These are phyloP conservation scores for Boletus tomentosulus DNA, from an alignment of 768 basidiomycete species.

Conservation along the genomic window DNA sequence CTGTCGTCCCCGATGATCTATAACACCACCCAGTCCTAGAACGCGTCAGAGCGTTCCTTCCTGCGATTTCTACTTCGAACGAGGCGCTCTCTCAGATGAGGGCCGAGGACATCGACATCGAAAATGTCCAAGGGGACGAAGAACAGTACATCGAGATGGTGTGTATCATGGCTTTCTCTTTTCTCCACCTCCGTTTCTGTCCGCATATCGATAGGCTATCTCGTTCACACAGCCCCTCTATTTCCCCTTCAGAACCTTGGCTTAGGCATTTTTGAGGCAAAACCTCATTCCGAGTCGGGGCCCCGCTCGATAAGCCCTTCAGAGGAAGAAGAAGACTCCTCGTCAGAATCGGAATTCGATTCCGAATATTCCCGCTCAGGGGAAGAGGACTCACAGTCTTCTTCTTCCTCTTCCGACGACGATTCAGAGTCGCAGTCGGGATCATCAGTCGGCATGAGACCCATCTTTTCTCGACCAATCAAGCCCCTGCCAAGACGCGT, in stretches of 20 bases:
- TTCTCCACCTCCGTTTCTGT: background rate
- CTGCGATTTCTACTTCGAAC: slow-evolving; percentile 63
- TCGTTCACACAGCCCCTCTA: background rate
- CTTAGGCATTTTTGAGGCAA: slow-evolving; percentile 54
- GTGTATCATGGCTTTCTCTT: slow-evolving; percentile 4
- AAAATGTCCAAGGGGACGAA: slow-evolving; percentile 48
- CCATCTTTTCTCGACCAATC: slow-evolving; percentile 41
- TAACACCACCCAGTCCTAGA: slow-evolving; percentile 48
- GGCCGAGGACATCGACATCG: slow-evolving; percentile 65
- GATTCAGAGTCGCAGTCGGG: slow-evolving; percentile 12
- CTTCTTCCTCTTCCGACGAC: slow-evolving; percentile 5
- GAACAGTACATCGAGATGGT: slow-evolving; percentile 67
- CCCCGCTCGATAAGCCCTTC: slow-evolving; percentile 10
- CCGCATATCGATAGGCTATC: background rate
- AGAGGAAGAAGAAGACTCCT: slow-evolving; percentile 5
- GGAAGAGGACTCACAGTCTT: slow-evolving; percentile 11
- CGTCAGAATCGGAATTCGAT: slow-evolving; percentile 14
- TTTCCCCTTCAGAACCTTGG: slow-evolving; percentile 50
- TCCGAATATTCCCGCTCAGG: slow-evolving; percentile 6
- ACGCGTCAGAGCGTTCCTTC: slow-evolving; percentile 64
- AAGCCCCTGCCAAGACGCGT: slow-evolving; percentile 46
- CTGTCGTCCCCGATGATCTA: slow-evolving; percentile 3
- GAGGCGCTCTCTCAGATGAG: slow-evolving; percentile 45
- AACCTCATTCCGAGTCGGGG: slow-evolving; percentile 18
- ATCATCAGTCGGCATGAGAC: slow-evolving; percentile 32